Base-by-base conservation (phyloP, 768 basidiomycete genomes). In the Boletus coccyginus region DNA sequence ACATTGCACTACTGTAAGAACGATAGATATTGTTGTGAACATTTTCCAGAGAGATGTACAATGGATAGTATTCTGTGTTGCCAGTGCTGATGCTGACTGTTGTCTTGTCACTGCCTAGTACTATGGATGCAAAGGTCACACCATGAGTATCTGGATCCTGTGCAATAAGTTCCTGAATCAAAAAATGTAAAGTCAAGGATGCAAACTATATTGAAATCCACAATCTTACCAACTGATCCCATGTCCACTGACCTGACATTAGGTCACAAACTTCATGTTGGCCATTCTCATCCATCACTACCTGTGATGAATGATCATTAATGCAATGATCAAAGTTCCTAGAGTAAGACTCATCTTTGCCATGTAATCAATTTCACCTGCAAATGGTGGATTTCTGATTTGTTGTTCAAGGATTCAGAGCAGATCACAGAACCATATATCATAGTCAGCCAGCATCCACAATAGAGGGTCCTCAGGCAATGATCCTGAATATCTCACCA, bases 131-230 rank as follows among this genome's bases (percentile, higher is more conserved):
- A 42, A 63, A 59, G 16, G 53, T 61, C 0, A 57, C 52, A 0
- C 63, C 63, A 41, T 68, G 60, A 0, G 47, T 65, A 4, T 46
- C 19, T 4, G 55, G 47, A 48, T 70, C 58, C 1, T 35, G 17
- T 0, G 62, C 54, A 54, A 73, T 71, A 12, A 38, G 57, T 54
- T 72, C 66, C 71, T 21, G 2, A 2, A 21, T 2, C 21, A 21
- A 21, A 21, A 21, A 21, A 1, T 21, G 21, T 21, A 21, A 21
- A 21, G 21, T 21, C 21, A 21, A 21, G 21, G 21, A 21, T 21
- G 21, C 21, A 21, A 21, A 21, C 21, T 21, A 21, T 21, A 21
- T 21, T 21, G 21, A 21, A 21, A 21, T 21, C 1, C 21, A 21
- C 21, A 21, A 21, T 21, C 40, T 11, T 14, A 61, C 53, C 3